phyloP scores from a whole-genome alignment of 331 rosid species.

The Prunus yedoensis region DNA sequence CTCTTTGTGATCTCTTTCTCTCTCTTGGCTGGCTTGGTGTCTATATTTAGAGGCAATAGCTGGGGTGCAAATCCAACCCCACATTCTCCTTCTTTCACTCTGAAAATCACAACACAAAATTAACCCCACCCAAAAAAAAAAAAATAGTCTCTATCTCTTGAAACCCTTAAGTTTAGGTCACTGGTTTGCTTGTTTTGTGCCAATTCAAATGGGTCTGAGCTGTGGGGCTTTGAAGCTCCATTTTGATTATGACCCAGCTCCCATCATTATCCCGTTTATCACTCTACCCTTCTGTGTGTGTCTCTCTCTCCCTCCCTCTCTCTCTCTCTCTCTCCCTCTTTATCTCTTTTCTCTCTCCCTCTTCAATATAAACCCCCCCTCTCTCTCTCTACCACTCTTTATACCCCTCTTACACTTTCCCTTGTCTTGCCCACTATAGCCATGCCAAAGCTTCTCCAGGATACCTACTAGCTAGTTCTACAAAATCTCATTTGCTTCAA shows the following conservation, averaged over 20 bases:
- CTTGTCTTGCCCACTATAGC: constrained; percentile 3
- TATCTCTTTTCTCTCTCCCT: constrained; percentile 2
- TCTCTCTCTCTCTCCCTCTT: constrained; percentile 7
- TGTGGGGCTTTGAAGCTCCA: constrained; percentile 50
- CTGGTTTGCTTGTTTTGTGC: constrained; percentile 50
- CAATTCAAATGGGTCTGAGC: constrained; percentile 53
- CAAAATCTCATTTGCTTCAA: background rate
- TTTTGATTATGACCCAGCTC: constrained; percentile 62
- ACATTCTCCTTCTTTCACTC: constrained; percentile 52
- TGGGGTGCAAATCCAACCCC: constrained; percentile 73
- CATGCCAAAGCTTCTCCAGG: background rate
- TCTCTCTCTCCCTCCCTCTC: constrained; percentile 21
- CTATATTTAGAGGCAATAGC: constrained; percentile 68
- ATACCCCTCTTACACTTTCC: constrained; percentile 10
- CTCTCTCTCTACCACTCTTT: constrained; percentile 19
- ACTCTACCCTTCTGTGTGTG: constrained; percentile 18
- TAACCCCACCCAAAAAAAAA: background rate
- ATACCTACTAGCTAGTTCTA: background rate
- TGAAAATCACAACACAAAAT: constrained; percentile 34
- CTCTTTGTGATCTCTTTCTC: background rate
- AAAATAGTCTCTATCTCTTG: constrained; percentile 35
- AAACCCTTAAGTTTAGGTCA: constrained; percentile 35
- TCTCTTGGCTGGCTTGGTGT: constrained; percentile 26
- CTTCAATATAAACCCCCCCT: background rate
- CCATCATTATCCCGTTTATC: constrained; percentile 24